phyloP scores from a whole-genome alignment of 441 rosid genomes.

The Erysimum cheiri region DNA sequence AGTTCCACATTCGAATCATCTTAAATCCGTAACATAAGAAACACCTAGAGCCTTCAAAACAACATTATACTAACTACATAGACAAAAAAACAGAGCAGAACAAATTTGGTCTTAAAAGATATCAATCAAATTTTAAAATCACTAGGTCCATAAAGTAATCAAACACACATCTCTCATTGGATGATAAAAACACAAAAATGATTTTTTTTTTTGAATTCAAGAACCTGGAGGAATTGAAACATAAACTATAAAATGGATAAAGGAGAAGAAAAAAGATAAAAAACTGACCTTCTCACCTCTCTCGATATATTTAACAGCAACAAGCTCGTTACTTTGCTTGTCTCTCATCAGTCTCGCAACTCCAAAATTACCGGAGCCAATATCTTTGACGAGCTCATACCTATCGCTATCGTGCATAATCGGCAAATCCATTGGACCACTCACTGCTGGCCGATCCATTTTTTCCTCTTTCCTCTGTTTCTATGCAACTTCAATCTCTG shows the following conservation, averaged over 20 bases:
- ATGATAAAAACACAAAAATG: not conserved
- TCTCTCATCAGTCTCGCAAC: slow-evolving; percentile 96
- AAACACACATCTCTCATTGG: slow-evolving; percentile 11
- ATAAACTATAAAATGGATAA: not conserved
- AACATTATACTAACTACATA: not conserved
- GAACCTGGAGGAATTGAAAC: not conserved
- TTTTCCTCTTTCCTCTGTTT: slow-evolving; percentile 30
- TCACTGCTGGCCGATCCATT: slow-evolving; percentile 82
- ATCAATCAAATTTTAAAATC: not conserved
- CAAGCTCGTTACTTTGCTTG: slow-evolving; percentile 79
- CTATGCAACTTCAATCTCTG: slow-evolving; percentile 2
- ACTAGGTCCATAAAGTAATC: too few species aligned
- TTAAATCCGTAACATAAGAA: slow-evolving; percentile 5
- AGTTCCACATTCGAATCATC: not conserved
- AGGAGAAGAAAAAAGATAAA: not conserved
- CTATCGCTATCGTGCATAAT: slow-evolving; percentile 97
- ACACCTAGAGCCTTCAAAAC: not conserved
- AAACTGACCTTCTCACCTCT: slow-evolving; percentile 95
- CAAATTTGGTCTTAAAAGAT: not conserved
- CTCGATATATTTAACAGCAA: slow-evolving; percentile 98
- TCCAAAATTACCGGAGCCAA: slow-evolving; percentile 95
- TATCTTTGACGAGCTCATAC: slow-evolving; percentile 88
- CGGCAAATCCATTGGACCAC: slow-evolving; percentile 94
- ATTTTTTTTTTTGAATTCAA: not conserved
- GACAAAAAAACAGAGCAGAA: not conserved